Conservation (phyloP, 345 rosid genomes). For the Erysimum cheiranthoides region DNA sequence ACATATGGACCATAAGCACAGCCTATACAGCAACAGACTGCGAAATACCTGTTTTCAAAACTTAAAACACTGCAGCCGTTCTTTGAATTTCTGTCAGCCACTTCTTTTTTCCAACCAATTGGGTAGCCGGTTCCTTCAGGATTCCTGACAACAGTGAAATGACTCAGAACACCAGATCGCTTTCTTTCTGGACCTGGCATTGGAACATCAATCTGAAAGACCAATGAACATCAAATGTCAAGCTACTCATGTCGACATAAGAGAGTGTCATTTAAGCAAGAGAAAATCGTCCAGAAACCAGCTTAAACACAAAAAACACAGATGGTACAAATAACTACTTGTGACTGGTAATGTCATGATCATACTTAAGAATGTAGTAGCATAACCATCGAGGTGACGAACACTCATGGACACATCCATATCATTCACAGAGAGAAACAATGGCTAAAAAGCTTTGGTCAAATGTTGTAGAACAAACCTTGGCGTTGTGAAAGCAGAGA, state of each 20-base stretch:
- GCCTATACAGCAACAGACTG: background rate
- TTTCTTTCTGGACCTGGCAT: constrained; percentile 85
- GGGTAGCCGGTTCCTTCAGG: constrained; percentile 83
- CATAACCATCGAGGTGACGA: too few relatives aligned
- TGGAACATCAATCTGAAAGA: constrained; percentile 77
- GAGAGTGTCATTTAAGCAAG: constrained; percentile 4
- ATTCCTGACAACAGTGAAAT: constrained; percentile 82
- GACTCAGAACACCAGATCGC: constrained; percentile 70
- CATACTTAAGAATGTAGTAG: too few relatives aligned
- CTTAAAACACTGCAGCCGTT: constrained; percentile 71
- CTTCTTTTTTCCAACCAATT: constrained; percentile 80
- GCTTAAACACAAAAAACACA: too few relatives aligned
- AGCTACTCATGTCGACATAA: background rate
- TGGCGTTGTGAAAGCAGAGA: constrained; percentile 77
- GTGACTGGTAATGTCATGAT: too few relatives aligned
- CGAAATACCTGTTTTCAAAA: constrained; percentile 73
- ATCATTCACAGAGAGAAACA: background rate
- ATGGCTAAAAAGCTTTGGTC: background rate
- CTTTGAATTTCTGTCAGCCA: constrained; percentile 66
- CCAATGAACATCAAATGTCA: constrained; percentile 20
- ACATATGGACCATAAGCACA: background rate
- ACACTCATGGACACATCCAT: background rate
- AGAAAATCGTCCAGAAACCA: background rate
- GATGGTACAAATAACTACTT: too few relatives aligned
- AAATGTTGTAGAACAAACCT: constrained; percentile 55